phyloP scores from a whole-genome alignment of 257 asterid species.

The Capsicum pubescens region DNA sequence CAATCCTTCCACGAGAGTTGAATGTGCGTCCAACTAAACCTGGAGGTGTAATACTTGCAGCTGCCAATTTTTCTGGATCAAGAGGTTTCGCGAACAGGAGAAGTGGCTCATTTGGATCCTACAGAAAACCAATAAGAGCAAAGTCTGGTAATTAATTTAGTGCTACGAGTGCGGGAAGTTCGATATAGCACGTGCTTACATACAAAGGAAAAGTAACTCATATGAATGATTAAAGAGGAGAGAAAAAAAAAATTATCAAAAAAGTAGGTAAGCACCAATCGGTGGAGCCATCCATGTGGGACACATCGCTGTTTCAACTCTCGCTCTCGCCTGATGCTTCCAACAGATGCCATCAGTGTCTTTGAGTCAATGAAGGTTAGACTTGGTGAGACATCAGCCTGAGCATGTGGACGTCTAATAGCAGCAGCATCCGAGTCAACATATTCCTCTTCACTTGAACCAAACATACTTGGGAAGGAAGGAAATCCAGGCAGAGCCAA shows the following conservation, averaged over 20 bases:
- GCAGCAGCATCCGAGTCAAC: conserved; percentile 87
- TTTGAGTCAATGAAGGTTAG: conserved; percentile 63
- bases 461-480: conserved; percentile 81
- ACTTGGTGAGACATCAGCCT: conserved; percentile 48
- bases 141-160: conserved; percentile 54
- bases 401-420: conserved; percentile 61
- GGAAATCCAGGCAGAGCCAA: conserved; percentile 81
- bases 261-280: conserved; percentile 54
- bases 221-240: not conserved
- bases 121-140: conserved; percentile 57
- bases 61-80: conserved; percentile 79
- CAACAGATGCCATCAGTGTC: conserved; percentile 55
- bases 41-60: conserved; percentile 76
- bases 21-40: conserved; percentile 49
- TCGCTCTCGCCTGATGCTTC: conserved; percentile 49
- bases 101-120: conserved; percentile 85
- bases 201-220: not conserved
- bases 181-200: not conserved
- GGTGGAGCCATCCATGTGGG: conserved; percentile 79
- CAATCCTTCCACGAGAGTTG: conserved; percentile 72
- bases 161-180: not conserved
- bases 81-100: conserved; percentile 77
- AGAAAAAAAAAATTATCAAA: not conserved
- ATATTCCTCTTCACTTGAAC: conserved; percentile 91
- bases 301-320: conserved; percentile 56